Evolutionary conservation across 2,329 filamentous ascomycete genomes (phyloP).

Genomic region (Talaromyces sp.): DNA sequence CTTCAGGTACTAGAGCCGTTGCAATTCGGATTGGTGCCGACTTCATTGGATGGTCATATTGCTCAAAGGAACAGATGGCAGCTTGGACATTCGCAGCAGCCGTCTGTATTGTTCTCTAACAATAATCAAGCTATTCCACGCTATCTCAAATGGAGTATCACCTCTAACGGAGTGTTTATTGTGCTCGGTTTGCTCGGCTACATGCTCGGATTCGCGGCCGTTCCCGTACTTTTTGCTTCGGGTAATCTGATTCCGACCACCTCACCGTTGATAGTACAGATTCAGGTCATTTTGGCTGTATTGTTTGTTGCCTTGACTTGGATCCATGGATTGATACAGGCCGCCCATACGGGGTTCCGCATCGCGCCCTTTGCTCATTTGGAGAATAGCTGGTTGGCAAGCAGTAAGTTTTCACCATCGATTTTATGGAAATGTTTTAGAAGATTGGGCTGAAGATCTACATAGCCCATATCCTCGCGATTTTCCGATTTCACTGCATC

Average conservation of each 20-base stretch:
- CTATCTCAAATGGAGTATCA: constrained; percentile 23
- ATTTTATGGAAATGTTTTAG: not conserved
- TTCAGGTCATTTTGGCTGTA: constrained; percentile 20
- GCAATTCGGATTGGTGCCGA: constrained; percentile 34
- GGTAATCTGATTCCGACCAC: constrained; percentile 20
- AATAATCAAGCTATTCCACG: not conserved
- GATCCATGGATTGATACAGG: constrained; percentile 23
- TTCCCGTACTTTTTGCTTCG: constrained; percentile 23
- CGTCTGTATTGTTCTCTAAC: not conserved
- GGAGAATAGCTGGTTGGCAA: constrained; percentile 29
- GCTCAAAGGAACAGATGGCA: constrained; percentile 38
- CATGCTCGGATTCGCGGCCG: constrained; percentile 20
- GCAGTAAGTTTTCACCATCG: constrained; percentile 20
- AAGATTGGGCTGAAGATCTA: not conserved
- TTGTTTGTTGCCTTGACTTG: constrained; percentile 21
- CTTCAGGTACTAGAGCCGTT: constrained; percentile 31
- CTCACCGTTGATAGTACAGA: constrained; percentile 5
- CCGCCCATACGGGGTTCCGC: constrained; percentile 22
- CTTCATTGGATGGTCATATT: constrained; percentile 34
- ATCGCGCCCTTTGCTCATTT: constrained; percentile 26
- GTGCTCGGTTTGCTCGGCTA: constrained; percentile 21
- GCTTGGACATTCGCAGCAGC: constrained; percentile 32
- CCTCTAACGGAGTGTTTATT: constrained; percentile 23
- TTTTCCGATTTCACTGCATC: constrained; percentile 25
- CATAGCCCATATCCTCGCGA: constrained; percentile 23